Conservation (phyloP, 768 basidiomycete species). For the Lactifluus subvellereus region DNA sequence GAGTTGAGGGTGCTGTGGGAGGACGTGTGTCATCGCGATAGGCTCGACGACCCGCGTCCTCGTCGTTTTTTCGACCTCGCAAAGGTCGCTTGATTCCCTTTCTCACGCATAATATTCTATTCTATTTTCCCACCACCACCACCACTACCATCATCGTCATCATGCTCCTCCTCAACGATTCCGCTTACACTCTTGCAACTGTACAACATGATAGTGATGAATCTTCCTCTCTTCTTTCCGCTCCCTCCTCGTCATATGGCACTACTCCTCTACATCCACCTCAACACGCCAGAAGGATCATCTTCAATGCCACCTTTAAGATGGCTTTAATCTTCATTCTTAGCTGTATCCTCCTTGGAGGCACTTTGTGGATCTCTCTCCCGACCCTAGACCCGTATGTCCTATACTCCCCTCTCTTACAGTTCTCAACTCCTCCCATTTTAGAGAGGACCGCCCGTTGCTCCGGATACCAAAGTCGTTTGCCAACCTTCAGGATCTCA, state of each 20-base stretch:
- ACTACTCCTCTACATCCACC: constrained; percentile 33
- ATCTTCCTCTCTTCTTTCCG: constrained; percentile 27
- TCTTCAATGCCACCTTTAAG: constrained; percentile 79
- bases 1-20: constrained; percentile 43
- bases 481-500: constrained; percentile 77
- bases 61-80: constrained; percentile 10
- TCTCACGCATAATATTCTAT: constrained; percentile 10
- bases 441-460: constrained; percentile 65
- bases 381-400: constrained; percentile 76
- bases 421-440: constrained; percentile 2
- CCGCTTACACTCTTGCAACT: constrained; percentile 61
- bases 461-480: constrained; percentile 88
- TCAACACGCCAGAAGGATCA: constrained; percentile 44
- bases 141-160: neutral
- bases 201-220: constrained; percentile 33
- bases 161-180: constrained; percentile 34
- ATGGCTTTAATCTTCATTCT: constrained; percentile 72
- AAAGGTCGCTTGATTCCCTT: neutral
- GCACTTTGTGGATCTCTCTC: constrained; percentile 73
- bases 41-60: constrained; percentile 19
- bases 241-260: constrained; percentile 17
- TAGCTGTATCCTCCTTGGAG: constrained; percentile 64
- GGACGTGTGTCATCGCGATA: constrained; percentile 41
- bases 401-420: neutral
- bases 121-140: neutral